Conservation (phyloP, 345 rosid genomes). For the Arabidopsis arenosa region DNA sequence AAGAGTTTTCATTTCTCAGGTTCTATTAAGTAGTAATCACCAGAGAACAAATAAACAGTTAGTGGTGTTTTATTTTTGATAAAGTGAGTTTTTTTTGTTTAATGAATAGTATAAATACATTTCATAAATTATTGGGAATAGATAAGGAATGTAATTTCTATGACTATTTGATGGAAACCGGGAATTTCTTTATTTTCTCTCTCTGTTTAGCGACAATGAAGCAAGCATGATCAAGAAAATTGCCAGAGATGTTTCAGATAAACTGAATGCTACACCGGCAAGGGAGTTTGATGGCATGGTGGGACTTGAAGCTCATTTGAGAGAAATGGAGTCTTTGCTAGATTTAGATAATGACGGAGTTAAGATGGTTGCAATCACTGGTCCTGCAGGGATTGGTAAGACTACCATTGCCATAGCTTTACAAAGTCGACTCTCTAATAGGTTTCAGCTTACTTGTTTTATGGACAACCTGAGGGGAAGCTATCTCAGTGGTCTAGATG, state of each 20-base stretch:
- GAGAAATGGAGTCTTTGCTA: background rate
- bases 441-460: background rate
- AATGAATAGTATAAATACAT: too few species aligned
- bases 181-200: background rate
- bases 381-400: constrained; percentile 30
- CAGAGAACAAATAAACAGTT: background rate
- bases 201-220: background rate
- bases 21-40: background rate
- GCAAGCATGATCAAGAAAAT: background rate
- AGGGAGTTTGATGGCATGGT: background rate
- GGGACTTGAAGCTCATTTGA: constrained; percentile 1
- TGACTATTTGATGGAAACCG: background rate
- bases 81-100: too few species aligned
- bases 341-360: background rate
- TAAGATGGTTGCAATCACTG: constrained; percentile 20
- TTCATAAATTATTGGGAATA: too few species aligned
- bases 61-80: too few species aligned
- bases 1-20: background rate
- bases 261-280: background rate
- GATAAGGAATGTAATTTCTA: background rate
- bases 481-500: background rate
- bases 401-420: constrained; percentile 8
- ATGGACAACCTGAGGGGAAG: background rate
- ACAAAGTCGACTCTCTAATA: background rate
- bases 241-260: background rate